Evolutionary conservation across 768 basidiomycete species (phyloP), one percentile per base, ranked within the genome.

Genomic region (Amanita molliuscula): DNA sequence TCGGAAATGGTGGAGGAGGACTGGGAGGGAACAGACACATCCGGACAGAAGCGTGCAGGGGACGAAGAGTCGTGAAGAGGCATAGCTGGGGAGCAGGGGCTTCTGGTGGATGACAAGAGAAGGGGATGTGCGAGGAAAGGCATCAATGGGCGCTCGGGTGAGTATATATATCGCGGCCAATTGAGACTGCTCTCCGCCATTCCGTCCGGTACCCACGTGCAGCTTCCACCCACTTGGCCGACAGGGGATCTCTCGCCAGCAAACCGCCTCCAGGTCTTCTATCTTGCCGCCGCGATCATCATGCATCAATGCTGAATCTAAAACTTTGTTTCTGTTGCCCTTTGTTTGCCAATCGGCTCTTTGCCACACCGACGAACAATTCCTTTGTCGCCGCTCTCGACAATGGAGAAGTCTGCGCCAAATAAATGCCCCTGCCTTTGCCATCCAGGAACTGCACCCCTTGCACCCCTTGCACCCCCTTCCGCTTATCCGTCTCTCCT

Each of bases 261-360:
- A 15, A 15, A 15, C 18, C 23, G 21, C 8, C 37, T 20, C 15
- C 9, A n/a, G n/a, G 37, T 16, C 9, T 41, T 21, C 40, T 18
- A 21, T 21, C 43, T 28, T 44, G 5, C 9, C 36, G 36, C 36
- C 36, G 36, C 36, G 26, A 37, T 37, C 36, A n/a, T 37, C 36
- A 37, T 18, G 18, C 36, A n/a, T 37, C 36, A 37, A 3, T 18
- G 36, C 36, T 7, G n/a, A 44, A 44, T 28, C n/a, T 28, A 29
- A 28, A 31, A 31, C n/a, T 45, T 45, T 45, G 44, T 45, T 34
- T 20, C 18, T 47, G 36, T 47, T 37, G 36, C 25, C 20, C n/a
- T 18, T 15, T 35, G 33, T 45, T 45, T 45, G 44, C 6, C 1
- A 6, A 1, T 31, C 44, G 31, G 28, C 44, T 21, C 8, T 43